Conservation (phyloP, 192 early-diverging fungal species). For the Coemansia sp. region DNA sequence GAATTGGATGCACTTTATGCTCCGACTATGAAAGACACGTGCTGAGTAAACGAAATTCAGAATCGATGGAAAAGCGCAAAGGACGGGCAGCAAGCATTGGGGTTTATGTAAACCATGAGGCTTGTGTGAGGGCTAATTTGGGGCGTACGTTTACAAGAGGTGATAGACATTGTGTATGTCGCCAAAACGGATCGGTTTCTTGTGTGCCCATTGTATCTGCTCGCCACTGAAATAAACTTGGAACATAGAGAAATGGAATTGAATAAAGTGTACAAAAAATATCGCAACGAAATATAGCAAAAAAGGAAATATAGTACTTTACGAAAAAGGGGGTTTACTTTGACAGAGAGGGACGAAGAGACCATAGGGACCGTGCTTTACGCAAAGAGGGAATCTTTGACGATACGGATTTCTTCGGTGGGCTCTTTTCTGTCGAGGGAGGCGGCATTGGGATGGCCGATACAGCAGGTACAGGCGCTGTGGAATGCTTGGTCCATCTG, state of each 20-base stretch:
- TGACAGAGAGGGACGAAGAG: slow-evolving; percentile 13
- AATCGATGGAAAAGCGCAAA: slow-evolving; percentile 6
- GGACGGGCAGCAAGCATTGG: background rate
- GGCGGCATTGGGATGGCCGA: slow-evolving; percentile 41
- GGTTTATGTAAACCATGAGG: slow-evolving; percentile 36
- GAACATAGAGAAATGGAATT: background rate
- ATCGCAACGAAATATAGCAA: slow-evolving; percentile 5
- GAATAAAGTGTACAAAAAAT: slow-evolving; percentile 8
- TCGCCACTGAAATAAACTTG: too few species aligned
- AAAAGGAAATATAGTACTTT: slow-evolving; percentile 4
- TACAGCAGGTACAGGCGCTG: slow-evolving; percentile 7
- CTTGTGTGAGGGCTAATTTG: slow-evolving; percentile 27
- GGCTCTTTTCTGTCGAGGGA: background rate
- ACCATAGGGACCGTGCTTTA: slow-evolving; percentile 40
- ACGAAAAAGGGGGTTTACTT: slow-evolving; percentile 1
- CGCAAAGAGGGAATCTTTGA: slow-evolving; percentile 31
- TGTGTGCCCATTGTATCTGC: slow-evolving; percentile 7
- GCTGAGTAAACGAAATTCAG: background rate
- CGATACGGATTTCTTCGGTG: slow-evolving; percentile 1
- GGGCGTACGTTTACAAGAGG: slow-evolving; percentile 11
- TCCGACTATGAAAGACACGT: background rate
- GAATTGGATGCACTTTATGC: slow-evolving; percentile 25
- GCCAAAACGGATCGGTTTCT: slow-evolving; percentile 22
- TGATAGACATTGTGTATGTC: slow-evolving; percentile 21
- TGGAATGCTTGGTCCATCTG: slow-evolving; percentile 12